A percentile compares a stretch with the other conserved stretches of the same genome.
Evolutionary conservation across 2,329 filamentous ascomycete species (phyloP).

Genomic region (Hypocrella siamensis): DNA sequence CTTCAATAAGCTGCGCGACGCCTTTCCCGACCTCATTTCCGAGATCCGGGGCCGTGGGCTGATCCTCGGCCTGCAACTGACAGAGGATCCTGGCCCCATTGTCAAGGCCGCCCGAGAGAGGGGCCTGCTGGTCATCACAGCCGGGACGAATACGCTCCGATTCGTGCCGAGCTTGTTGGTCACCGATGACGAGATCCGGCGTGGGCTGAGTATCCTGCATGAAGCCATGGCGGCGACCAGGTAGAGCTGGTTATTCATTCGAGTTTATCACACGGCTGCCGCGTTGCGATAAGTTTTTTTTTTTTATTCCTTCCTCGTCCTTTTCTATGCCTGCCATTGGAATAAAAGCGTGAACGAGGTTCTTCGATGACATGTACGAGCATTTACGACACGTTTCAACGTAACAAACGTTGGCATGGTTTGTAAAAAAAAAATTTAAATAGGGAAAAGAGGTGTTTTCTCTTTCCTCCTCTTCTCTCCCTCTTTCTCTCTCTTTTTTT

Average conservation of each 20-base stretch:
- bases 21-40: conserved; percentile 52
- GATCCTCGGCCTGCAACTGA: conserved; percentile 75
- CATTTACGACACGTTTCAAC: no score
- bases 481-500: conserved; percentile 2
- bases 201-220: conserved; percentile 62
- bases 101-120: conserved; percentile 77
- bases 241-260: no score
- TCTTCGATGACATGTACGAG: no score
- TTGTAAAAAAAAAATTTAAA: no score
- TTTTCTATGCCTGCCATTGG: no score
- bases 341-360: no score
- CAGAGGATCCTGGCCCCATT: conserved; percentile 54
- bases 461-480: no score
- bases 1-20: conserved; percentile 29
- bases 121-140: conserved; percentile 80
- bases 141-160: conserved; percentile 78
- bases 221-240: conserved; percentile 39
- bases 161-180: conserved; percentile 84
- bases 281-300: background rate
- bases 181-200: conserved; percentile 62
- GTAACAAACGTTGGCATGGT: no score
- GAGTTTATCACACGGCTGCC: no score
- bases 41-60: conserved; percentile 75
- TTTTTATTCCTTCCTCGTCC: no score
- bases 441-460: no score